Evolutionary conservation across 352 stramenopile genomes (phyloP), one percentile per base, ranked within the genome.

Genomic region (Phytophthora europaea): DNA sequence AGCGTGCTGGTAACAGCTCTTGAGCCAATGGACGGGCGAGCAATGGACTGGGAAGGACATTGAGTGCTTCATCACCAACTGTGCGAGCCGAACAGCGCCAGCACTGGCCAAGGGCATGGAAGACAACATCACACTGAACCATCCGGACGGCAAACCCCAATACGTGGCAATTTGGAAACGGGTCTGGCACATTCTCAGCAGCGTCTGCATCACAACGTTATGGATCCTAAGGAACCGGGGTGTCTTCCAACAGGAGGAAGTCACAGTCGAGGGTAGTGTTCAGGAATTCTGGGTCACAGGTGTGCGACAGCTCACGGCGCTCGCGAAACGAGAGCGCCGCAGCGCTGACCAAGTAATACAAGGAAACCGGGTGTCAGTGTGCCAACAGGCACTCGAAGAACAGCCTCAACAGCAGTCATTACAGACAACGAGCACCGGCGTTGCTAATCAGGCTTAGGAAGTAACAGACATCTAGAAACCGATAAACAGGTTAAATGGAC

Each of bases 11-110:
- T 3, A 28, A 28, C 26, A 20, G n/a, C 33, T 7, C 15, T 23
- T 58, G 6, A 43, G 31, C 8, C 51, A 58, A 6, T 58, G 51
- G 51, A 58, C 51, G 2, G 51, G 51, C 4, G 51, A 58, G n/a
- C 15, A 9, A 18, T 36, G 50, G 50, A 56, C 6, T n/a, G 18
- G 16, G 6, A 18, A 50, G 2, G 16, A 18, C 1, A 8, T 22
- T 6, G 18, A 50, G 10, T 2, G 15, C 6, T 50, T 22, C 43
- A 22, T 20, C 6, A 18, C 4, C 12, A 50, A 20, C 16, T 23
- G 43, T 50, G 43, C 43, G 10, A 50, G 16, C 15, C 43, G 43
- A 20, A 50, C 12, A 50, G 13, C 43, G 15, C 43, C 43, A 50
- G 15, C 10, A 18, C 12, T 50, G 6, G 10, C 43, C 12, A 18